Conservation (phyloP, 2,329 filamentous ascomycete genomes). For the Fusarium nelsonii region DNA sequence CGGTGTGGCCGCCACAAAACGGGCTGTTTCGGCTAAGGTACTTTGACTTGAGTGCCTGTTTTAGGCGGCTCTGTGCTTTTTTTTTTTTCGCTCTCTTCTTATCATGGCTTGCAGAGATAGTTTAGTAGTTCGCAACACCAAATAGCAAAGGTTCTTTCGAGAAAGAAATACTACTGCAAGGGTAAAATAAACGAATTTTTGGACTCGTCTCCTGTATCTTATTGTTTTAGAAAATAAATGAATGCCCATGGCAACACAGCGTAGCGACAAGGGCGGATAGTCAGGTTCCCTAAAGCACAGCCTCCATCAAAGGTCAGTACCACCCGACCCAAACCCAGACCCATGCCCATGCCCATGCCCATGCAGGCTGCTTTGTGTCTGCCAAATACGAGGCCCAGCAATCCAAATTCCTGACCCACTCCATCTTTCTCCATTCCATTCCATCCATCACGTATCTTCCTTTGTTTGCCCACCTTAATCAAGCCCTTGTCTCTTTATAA, state of each 20-base stretch:
- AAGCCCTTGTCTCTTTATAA: slow-evolving; percentile 40
- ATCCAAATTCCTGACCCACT: slow-evolving; percentile 24
- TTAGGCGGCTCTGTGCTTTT: slow-evolving; percentile 16
- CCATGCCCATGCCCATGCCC: slow-evolving; percentile 2
- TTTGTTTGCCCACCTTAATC: slow-evolving; percentile 19
- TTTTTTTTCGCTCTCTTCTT: no score
- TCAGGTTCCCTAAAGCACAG: slow-evolving; percentile 1
- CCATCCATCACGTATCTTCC: slow-evolving; percentile 18
- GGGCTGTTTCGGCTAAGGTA: slow-evolving; percentile 16
- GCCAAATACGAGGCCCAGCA: slow-evolving; percentile 35
- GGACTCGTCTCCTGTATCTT: not conserved
- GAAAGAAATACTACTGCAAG: not conserved
- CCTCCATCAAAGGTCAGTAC: slow-evolving; percentile 3
- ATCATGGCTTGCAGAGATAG: not conserved
- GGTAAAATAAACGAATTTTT: not conserved
- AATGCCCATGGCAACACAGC: not conserved
- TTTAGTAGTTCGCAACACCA: not conserved
- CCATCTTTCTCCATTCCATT: slow-evolving; percentile 27
- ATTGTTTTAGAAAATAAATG: not conserved
- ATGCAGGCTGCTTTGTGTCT: not conserved
- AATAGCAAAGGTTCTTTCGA: not conserved
- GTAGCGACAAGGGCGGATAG: slow-evolving; percentile 2
- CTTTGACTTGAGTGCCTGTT: not conserved
- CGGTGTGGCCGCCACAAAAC: slow-evolving; percentile 9
- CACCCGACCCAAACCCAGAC: slow-evolving; percentile 3